Conservation (phyloP, 176 grass and related monocot species). For the Puccinellia tenuiflora region DNA sequence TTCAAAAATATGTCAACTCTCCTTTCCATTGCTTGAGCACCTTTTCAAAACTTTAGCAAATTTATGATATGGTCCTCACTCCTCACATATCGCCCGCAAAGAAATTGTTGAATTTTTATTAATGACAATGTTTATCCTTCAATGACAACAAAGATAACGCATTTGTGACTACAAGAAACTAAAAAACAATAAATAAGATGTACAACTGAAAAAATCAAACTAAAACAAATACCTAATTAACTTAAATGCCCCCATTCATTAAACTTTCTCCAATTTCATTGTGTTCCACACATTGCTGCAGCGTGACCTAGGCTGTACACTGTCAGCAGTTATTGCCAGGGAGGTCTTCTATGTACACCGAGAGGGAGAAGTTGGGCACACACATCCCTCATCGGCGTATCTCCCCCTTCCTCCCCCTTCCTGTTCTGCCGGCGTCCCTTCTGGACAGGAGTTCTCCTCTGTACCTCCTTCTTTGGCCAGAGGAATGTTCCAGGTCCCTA, state of each 20-base stretch:
- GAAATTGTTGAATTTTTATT: not conserved
- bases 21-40: fast-evolving
- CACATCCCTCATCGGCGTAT: not conserved
- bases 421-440: no score
- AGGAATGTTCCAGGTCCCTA: no score
- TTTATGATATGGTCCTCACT: not conserved
- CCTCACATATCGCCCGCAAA: not conserved
- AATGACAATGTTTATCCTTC: not conserved
- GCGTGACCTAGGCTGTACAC: no score
- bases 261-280: not conserved
- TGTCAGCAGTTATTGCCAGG: not conserved
- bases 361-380: not conserved
- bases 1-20: not conserved
- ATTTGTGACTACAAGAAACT: no score
- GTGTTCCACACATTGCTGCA: not conserved
- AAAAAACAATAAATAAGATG: no score
- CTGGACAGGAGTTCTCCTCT: no score
- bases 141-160: no score
- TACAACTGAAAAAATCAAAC: not conserved
- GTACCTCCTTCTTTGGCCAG: no score
- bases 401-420: not conserved
- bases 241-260: not conserved
- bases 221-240: not conserved
- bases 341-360: not conserved
- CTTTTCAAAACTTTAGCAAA: not conserved